phyloP scores from a whole-genome alignment of 2,329 filamentous ascomycete genomes.

The Colletotrichum sp. region DNA sequence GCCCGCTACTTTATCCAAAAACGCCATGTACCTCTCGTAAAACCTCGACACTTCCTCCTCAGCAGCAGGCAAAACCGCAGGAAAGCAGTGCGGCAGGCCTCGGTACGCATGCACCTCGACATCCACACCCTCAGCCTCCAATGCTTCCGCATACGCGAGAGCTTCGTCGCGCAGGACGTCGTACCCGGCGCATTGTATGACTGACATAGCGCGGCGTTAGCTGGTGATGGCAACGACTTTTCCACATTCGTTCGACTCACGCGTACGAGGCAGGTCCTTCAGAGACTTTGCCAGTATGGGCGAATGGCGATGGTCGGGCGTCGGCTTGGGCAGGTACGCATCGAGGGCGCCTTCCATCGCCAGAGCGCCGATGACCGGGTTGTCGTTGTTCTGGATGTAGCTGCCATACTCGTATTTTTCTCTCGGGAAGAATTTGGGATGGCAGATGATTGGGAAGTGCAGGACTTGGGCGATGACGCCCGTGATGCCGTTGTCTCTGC shows the following conservation, averaged over 20 bases:
- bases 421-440: constrained; percentile 38
- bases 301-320: constrained; percentile 33
- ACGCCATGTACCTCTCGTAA: not conserved
- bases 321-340: constrained; percentile 32
- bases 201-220: constrained; percentile 20
- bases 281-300: constrained; percentile 36
- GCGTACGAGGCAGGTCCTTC: constrained; percentile 33
- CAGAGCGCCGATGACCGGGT: constrained; percentile 30
- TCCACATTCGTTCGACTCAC: constrained; percentile 26
- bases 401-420: constrained; percentile 40
- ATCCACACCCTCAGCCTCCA: constrained; percentile 34
- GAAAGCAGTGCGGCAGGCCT: constrained; percentile 42
- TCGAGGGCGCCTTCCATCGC: constrained; percentile 39
- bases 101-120: constrained; percentile 35
- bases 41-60: not conserved
- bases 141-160: constrained; percentile 40
- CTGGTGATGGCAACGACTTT: not conserved
- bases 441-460: constrained; percentile 38
- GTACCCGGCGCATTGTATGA: constrained; percentile 37
- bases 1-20: not conserved
- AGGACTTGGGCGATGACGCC: constrained; percentile 38
- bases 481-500: constrained; percentile 34
- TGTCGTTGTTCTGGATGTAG: constrained; percentile 36
- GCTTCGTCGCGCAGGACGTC: constrained; percentile 43
- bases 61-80: not conserved